Evolutionary conservation across 495 filamentous ascomycete species (phyloP), one percentile per base, ranked within the genome.

Genomic region (Immersiella caudata): DNA sequence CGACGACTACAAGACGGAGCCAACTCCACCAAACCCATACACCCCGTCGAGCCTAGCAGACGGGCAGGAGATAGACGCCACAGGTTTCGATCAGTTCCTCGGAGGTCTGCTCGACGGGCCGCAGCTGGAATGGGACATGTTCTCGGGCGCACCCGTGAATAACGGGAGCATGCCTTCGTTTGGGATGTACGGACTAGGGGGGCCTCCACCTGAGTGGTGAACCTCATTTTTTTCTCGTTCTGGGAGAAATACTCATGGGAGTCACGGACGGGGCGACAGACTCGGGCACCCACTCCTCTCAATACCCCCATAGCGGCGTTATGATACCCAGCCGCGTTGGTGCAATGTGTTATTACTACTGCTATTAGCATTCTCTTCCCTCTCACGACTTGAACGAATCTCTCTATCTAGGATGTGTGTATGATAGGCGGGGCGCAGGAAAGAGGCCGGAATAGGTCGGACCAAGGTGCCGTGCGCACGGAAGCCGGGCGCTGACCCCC

Each of bases 121-220:
- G 12, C 26, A 73, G 22, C 59, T 82, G n/a, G 80, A 80, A 11
- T 83, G 80, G 80, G 80, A 83, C 67, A 79, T 81, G 72, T 81
- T 80, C 66, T 69, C 70, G 6, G 69, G 55, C 40, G 60, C 66
- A 57, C 25, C 64, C 0, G n/a, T 62, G 9, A 46, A 12, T 21
- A 25, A n/a, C 26, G 69, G 64, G 7, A 64, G 35, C 24, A 24
- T 29, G 51, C 27, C 55, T 11, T 36, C 61, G 8, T 73, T 75
- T 46, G 70, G 67, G 16, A 60, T 25, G 14, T 74, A 72, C 56
- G 73, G 70, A 24, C 55, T 73, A 12, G 40, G 40, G 63, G 70
- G 68, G 21, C 72, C 70, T 0, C 7, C 60, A 27, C 35, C 64
- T 4, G 65, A 70, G 27, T 74, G 75, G 75, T 75, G n/a, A n/a